Percentiles rank a stretch among this genome's conserved stretches.
phyloP scores from a whole-genome alignment of 768 basidiomycete species.

The Tremella fuciformis region DNA sequence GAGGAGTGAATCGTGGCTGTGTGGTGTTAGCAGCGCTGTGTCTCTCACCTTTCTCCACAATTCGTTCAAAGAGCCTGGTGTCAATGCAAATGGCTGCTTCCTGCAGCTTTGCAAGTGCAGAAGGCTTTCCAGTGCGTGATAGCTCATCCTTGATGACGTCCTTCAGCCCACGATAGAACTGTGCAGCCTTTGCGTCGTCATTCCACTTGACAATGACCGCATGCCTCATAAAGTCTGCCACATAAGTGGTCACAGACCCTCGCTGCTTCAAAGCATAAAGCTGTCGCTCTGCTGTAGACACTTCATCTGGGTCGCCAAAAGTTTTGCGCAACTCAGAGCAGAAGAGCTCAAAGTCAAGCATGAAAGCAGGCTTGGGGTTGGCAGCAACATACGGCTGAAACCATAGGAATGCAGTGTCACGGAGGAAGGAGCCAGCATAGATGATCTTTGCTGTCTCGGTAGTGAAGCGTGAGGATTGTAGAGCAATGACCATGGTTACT shows the following conservation, averaged over 20 bases:
- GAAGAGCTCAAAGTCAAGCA: slow-evolving; percentile 15
- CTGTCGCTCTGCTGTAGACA: slow-evolving; percentile 15
- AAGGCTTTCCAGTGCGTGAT: slow-evolving; percentile 9
- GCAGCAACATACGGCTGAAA: slow-evolving; percentile 17
- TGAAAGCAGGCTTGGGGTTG: slow-evolving; percentile 9
- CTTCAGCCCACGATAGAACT: no score
- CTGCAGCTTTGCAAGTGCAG: slow-evolving; percentile 11
- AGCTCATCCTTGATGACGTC: slow-evolving; percentile 26
- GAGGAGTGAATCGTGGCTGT: no score
- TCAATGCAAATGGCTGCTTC: slow-evolving; percentile 17
- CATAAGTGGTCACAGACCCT: slow-evolving; percentile 15
- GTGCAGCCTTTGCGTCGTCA: slow-evolving; percentile 19
- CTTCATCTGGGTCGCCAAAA: no score
- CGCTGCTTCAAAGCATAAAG: slow-evolving; percentile 16
- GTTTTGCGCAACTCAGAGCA: slow-evolving; percentile 8
- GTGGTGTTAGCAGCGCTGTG: no score
- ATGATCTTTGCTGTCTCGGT: slow-evolving; percentile 18
- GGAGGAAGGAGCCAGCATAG: slow-evolving; percentile 20
- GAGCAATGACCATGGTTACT: slow-evolving; percentile 21
- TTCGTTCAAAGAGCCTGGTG: slow-evolving; percentile 18
- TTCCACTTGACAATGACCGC: slow-evolving; percentile 17
- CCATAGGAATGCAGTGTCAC: slow-evolving; percentile 21
- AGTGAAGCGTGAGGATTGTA: slow-evolving; percentile 18
- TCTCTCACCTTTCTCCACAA: slow-evolving; percentile 12
- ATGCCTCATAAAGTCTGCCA: slow-evolving; percentile 15